Evolutionary conservation across 1,139 yeast species (phyloP).

Genomic region (Blastobotrys serpentis): DNA sequence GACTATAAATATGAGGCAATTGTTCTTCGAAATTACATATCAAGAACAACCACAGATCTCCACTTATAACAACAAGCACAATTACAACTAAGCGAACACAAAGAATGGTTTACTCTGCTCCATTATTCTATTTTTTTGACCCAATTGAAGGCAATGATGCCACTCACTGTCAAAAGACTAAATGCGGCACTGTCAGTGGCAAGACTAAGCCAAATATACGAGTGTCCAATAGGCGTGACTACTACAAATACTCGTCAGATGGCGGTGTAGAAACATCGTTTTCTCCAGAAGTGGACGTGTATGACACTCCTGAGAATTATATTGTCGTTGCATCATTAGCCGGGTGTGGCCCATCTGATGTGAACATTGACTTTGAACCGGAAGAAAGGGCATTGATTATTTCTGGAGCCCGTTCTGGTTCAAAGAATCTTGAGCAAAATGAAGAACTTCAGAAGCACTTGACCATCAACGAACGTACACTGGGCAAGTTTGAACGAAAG

Average conservation of each 20-base stretch:
- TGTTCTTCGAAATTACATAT: neutral
- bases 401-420: conserved; percentile 14
- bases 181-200: neutral
- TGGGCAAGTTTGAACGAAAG: conserved; percentile 50
- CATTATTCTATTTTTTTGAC: conserved; percentile 3
- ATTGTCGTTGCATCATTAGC: conserved; percentile 51
- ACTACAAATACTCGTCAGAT: conserved; percentile 4
- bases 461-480: conserved; percentile 32
- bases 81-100: neutral
- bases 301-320: conserved; percentile 47
- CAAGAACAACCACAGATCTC: neutral
- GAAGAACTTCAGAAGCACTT: conserved; percentile 19
- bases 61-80: too few relatives aligned
- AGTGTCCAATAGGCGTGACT: conserved; percentile 2
- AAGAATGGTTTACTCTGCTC: conserved; percentile 8
- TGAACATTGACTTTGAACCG: conserved; percentile 56
- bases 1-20: neutral
- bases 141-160: neutral
- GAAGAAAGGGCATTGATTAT: conserved; percentile 36
- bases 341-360: conserved; percentile 51
- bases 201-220: neutral
- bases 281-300: conserved; percentile 55
- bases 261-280: conserved; percentile 35
- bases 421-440: conserved; percentile 13
- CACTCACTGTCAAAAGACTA: neutral